phyloP scores from a whole-genome alignment of 768 basidiomycete genomes.

The Podaxis sp. region DNA sequence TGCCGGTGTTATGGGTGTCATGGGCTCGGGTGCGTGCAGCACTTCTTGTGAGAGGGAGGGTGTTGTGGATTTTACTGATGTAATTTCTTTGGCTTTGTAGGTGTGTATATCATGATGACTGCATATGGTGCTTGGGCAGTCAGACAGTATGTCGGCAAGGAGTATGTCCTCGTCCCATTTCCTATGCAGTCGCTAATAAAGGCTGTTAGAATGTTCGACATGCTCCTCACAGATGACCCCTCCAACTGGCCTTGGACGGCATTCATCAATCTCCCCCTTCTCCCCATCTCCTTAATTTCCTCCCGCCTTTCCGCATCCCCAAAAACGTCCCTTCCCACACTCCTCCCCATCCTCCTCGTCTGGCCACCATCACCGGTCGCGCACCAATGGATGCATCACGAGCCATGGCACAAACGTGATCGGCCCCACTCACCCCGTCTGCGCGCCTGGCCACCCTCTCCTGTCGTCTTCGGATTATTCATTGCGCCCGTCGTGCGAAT shows the following conservation, averaged over 20 bases:
- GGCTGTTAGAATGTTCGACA: conserved; percentile 49
- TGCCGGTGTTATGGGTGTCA: conserved; percentile 46
- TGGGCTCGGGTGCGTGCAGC: conserved; percentile 53
- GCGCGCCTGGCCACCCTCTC: conserved; percentile 54
- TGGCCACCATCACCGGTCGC: conserved; percentile 39
- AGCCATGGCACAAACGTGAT: conserved; percentile 29
- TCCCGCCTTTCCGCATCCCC: conserved; percentile 45
- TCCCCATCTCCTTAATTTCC: conserved; percentile 64
- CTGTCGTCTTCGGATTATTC: conserved; percentile 49
- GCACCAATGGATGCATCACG: conserved; percentile 26
- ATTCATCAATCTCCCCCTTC: conserved; percentile 67
- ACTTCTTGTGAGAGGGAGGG: background rate
- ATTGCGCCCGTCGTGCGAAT: conserved; percentile 43
- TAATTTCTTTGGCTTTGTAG: conserved; percentile 15
- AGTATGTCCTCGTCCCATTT: conserved; percentile 34
- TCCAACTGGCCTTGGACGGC: conserved; percentile 74
- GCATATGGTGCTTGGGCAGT: conserved; percentile 73
- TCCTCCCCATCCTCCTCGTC: conserved; percentile 42
- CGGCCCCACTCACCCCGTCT: conserved; percentile 10
- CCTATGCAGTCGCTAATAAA: background rate
- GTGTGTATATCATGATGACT: conserved; percentile 46
- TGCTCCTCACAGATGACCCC: conserved; percentile 65
- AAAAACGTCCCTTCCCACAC: conserved; percentile 25
- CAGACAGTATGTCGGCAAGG: conserved; percentile 61
- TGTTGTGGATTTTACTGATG: no score